These are phyloP conservation scores for Hemileccinum impolitum DNA, from an alignment of 768 basidiomycete genomes.

Conservation along the genomic window DNA sequence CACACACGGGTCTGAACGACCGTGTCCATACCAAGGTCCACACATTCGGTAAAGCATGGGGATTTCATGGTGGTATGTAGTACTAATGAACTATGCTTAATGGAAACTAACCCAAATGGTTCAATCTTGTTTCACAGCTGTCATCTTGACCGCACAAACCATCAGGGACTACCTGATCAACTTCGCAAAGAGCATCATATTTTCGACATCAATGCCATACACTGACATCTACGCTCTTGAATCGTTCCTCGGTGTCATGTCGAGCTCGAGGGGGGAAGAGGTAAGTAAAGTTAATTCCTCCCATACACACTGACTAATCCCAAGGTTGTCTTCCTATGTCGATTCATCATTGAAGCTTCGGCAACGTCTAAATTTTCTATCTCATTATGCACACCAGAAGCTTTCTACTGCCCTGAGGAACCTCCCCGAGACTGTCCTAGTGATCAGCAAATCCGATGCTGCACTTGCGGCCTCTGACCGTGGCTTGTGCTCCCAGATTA, in stretches of 20 bases:
- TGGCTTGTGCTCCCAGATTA: conserved; percentile 16
- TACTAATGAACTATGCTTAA: too few species aligned
- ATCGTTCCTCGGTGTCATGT: conserved; percentile 36
- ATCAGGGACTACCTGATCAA: conserved; percentile 21
- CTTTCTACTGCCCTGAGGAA: conserved; percentile 2
- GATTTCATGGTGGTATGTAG: conserved; percentile 18
- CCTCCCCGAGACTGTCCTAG: conserved; percentile 8
- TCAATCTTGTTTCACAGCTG: conserved; percentile 3
- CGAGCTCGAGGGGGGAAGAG: conserved; percentile 15
- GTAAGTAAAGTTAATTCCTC: conserved; percentile 6
- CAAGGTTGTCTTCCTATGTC: neutral
- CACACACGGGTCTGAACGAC: conserved; percentile 40
- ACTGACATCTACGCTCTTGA: conserved; percentile 31
- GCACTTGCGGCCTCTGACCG: neutral
- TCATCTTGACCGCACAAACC: conserved; percentile 17
- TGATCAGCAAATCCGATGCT: neutral
- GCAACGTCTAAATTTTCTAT: conserved; percentile 2
- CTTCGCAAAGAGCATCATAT: conserved; percentile 17
- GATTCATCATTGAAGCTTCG: conserved; percentile 12
- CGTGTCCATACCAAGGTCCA: conserved; percentile 46
- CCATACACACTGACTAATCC: neutral
- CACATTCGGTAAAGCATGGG: conserved; percentile 49
- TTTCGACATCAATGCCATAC: conserved; percentile 22
- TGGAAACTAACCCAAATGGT: too few species aligned
- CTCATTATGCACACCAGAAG: conserved; percentile 13